phyloP scores from a whole-genome alignment of 495 filamentous ascomycete genomes.

The Glutinoglossum americanum region DNA sequence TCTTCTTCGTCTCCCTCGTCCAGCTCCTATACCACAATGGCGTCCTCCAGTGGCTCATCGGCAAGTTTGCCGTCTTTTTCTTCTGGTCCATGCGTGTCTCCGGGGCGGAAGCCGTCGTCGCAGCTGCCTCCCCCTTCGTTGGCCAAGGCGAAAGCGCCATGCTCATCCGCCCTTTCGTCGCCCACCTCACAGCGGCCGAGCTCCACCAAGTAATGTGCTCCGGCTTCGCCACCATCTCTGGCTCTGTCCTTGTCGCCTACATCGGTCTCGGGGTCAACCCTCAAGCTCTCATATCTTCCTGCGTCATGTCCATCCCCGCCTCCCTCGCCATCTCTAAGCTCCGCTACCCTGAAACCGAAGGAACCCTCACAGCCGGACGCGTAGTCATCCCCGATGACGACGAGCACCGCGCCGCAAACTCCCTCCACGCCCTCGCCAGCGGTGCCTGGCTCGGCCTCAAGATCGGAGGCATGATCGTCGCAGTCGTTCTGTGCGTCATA shows the following conservation, averaged over 20 bases:
- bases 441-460: slow-evolving; percentile 79
- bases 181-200: slow-evolving; percentile 63
- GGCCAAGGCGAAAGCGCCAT: slow-evolving; percentile 87
- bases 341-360: slow-evolving; percentile 71
- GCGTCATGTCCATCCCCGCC: slow-evolving; percentile 83
- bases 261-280: slow-evolving; percentile 60
- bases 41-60: slow-evolving; percentile 68
- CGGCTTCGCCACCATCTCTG: slow-evolving; percentile 40
- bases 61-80: slow-evolving; percentile 73
- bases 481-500: slow-evolving; percentile 66
- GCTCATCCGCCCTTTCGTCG: slow-evolving; percentile 70
- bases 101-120: slow-evolving; percentile 81
- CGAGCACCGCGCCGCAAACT: slow-evolving; percentile 47
- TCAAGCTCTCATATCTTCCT: slow-evolving; percentile 73
- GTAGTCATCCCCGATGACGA: slow-evolving; percentile 59
- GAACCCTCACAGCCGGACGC: slow-evolving; percentile 56
- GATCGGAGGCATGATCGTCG: slow-evolving; percentile 67
- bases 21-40: slow-evolving; percentile 62
- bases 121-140: slow-evolving; percentile 84
- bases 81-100: slow-evolving; percentile 79
- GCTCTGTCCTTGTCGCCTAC: slow-evolving; percentile 53
- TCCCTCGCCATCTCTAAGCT: slow-evolving; percentile 73
- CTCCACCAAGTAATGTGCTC: slow-evolving; percentile 82
- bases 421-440: slow-evolving; percentile 67
- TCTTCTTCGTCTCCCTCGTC: slow-evolving; percentile 80